Base-by-base conservation (phyloP, 2,329 filamentous ascomycete species). In the Exophiala calicioides region DNA sequence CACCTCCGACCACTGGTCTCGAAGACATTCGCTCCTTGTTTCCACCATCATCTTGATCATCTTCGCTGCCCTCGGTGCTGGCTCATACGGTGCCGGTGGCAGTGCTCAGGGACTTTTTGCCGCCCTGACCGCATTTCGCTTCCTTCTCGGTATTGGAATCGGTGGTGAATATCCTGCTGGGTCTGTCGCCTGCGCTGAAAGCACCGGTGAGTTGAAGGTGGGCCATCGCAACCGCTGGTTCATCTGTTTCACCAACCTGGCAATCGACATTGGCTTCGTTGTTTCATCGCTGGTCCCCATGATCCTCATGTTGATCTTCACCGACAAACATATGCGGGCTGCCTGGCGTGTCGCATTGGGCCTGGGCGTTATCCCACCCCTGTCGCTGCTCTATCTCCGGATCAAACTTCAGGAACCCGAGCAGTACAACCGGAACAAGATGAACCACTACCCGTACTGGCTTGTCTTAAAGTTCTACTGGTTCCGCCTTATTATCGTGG, bases 211-310 rank as follows among this genome's bases (percentile, higher is more conserved):
- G 63, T 74, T 96, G 49, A 88, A 89, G 65, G 67, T 70, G 12
- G 90, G 90, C 8, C 85, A 85, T 12, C 77, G 90, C n/a, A 91
- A 96, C 63, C 77, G 86, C 29, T 95, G 89, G 88, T 96, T 90
- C 63, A 88, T 91, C 59, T 75, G 95, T 55, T 94, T 93, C 66
- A 95, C 88, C 35, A 94, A 94, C 67, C 81, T 86, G 18, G 86
- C 90, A 74, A 94, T 95, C 50, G 88, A 94, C 62, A 79, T 82
- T 42, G 90, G 88, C 1, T 95, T 94, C 56, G 86, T 94, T 1
- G 74, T 91, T 44, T 84, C 88, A 6, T 84, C 87, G 0, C 81
- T 95, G 52, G 81, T 93, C 1, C 87, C 89, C 0, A 82, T 83
- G 68, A 72, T 86, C 34, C 65, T 85, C 20, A 77, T 81, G 9